Evolutionary conservation across 441 rosid genomes (phyloP).

Genomic region (Populus hybrid): DNA sequence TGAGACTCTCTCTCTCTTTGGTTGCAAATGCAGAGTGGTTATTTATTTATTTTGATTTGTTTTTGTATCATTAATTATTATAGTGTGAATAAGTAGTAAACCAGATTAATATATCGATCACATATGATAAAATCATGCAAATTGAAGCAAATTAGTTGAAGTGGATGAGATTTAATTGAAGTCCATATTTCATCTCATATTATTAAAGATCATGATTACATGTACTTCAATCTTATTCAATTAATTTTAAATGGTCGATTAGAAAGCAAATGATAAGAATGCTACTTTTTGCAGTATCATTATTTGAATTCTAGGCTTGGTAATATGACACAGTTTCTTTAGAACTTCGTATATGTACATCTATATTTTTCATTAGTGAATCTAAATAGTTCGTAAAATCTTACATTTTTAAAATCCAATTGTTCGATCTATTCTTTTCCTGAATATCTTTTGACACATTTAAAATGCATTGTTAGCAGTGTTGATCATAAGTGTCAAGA

Average conservation of each 20-base stretch:
- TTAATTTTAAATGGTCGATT: no score
- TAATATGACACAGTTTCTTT: neutral
- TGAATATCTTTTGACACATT: neutral
- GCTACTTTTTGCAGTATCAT: neutral
- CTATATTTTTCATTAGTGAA: neutral
- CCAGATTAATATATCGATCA: neutral
- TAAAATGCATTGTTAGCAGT: neutral
- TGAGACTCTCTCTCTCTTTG: conserved; percentile 23
- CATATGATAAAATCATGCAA: neutral
- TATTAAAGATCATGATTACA: neutral
- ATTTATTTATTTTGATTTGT: neutral
- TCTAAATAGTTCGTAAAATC: neutral
- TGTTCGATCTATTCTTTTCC: neutral
- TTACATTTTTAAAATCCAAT: no score
- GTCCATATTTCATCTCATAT: neutral
- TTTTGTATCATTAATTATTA: no score
- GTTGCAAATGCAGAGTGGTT: neutral
- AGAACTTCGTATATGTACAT: no score
- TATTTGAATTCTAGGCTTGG: neutral
- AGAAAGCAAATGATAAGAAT: neutral
- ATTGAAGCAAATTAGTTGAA: no score
- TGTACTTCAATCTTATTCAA: no score
- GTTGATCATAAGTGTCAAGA: neutral
- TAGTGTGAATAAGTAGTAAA: neutral
- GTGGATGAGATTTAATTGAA: neutral